Evolutionary conservation across 2,329 filamentous ascomycete genomes (phyloP).

Genomic region (Ceratocystis harringtonii): DNA sequence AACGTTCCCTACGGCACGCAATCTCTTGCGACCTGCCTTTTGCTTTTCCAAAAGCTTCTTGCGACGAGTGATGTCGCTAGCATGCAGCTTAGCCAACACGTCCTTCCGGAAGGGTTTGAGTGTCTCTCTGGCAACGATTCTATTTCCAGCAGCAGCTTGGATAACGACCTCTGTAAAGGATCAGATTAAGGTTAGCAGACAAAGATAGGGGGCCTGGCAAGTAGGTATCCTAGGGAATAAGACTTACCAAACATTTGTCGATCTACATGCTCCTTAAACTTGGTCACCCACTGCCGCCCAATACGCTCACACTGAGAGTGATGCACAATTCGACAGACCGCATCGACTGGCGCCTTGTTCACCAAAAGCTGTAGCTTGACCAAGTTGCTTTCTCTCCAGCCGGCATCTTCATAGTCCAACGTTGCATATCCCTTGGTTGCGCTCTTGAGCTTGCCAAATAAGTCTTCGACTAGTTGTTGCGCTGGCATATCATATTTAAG

Average conservation of each 20-base stretch:
- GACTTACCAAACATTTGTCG: slow-evolving; percentile 68
- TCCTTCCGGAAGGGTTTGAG: slow-evolving; percentile 96
- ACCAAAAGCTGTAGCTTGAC: slow-evolving; percentile 86
- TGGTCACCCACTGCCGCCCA: slow-evolving; percentile 76
- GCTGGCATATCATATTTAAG: slow-evolving; percentile 82
- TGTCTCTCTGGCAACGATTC: slow-evolving; percentile 79
- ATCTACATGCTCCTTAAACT: slow-evolving; percentile 94
- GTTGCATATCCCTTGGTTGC: slow-evolving; percentile 89
- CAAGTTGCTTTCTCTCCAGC: slow-evolving; percentile 65
- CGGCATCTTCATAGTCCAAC: slow-evolving; percentile 91
- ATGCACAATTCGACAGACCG: slow-evolving; percentile 82
- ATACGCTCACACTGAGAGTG: slow-evolving; percentile 64
- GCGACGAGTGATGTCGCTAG: slow-evolving; percentile 67
- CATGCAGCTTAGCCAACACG: slow-evolving; percentile 82
- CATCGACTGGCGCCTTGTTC: slow-evolving; percentile 86
- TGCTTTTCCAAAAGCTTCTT: slow-evolving; percentile 89
- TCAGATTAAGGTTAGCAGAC: background rate
- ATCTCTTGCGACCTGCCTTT: slow-evolving; percentile 82
- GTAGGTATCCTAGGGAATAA: background rate
- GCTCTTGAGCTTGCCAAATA: slow-evolving; percentile 93
- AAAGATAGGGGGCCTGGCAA: background rate
- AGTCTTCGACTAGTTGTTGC: slow-evolving; percentile 82
- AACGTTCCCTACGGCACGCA: slow-evolving; percentile 75
- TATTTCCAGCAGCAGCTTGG: slow-evolving; percentile 70
- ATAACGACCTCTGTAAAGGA: slow-evolving; percentile 60